These are phyloP conservation scores for Trichoderma virens DNA, from an alignment of 495 filamentous ascomycete genomes.

Conservation along the genomic window DNA sequence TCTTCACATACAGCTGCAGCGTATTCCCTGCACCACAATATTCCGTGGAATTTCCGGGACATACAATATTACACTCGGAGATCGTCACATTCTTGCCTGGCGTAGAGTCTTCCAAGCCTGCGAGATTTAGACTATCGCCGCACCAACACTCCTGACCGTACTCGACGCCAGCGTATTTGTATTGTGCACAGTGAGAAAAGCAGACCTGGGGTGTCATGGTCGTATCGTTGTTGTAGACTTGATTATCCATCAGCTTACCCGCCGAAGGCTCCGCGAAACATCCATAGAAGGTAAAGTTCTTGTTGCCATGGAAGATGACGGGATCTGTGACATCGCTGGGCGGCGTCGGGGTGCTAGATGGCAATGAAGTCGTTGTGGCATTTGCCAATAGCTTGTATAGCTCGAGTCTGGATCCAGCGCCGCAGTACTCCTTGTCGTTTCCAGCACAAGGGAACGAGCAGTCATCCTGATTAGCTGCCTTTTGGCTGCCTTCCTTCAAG, in stretches of 20 bases:
- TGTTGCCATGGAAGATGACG: slow-evolving; percentile 17
- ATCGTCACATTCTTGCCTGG: slow-evolving; percentile 9
- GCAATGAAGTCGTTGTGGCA: background rate
- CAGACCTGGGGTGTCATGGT: slow-evolving; percentile 19
- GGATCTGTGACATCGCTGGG: slow-evolving; percentile 11
- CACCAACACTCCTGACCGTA: slow-evolving; percentile 27
- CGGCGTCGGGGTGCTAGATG: background rate
- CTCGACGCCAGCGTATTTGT: slow-evolving; percentile 23
- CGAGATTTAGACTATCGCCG: slow-evolving; percentile 15
- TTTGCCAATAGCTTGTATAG: slow-evolving; percentile 17
- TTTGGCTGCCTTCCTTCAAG: slow-evolving; percentile 16
- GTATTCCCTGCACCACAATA: slow-evolving; percentile 9
- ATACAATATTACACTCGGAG: background rate
- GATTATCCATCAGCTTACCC: slow-evolving; percentile 15
- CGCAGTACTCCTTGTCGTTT: slow-evolving; percentile 18
- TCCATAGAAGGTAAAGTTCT: slow-evolving; percentile 23
- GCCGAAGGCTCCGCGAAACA: slow-evolving; percentile 21
- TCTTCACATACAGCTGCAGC: slow-evolving; percentile 10
- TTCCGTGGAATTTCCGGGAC: background rate
- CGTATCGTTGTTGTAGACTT: slow-evolving; percentile 17
- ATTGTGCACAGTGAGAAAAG: slow-evolving; percentile 12
- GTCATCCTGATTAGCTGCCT: slow-evolving; percentile 17
- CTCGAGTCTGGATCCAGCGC: slow-evolving; percentile 21
- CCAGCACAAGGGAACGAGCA: slow-evolving; percentile 26
- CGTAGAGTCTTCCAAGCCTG: slow-evolving; percentile 10